Evolutionary conservation across 345 rosid species (phyloP), one percentile per base, ranked within the genome.

Genomic region (Hibiscus trionum): DNA sequence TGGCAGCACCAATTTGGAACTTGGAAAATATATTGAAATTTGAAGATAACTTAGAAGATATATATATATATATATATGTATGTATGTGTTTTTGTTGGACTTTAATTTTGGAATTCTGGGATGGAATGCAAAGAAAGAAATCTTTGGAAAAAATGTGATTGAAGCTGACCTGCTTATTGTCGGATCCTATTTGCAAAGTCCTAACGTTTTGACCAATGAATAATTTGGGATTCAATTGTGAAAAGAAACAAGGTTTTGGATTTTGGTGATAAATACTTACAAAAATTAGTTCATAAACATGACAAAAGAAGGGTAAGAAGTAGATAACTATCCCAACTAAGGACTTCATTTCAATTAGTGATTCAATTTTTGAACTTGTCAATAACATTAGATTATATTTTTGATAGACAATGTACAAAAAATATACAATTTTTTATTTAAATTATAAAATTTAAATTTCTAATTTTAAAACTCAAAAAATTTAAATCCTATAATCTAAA

Each of bases 91-190:
- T n/a, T 37, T 37, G 50, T 63, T 44, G 70, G 55, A 26, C 55
- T 66, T 44, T 12, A 66, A 66, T 63, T 63, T 62, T 63, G 50
- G 50, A 63, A 37, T 46, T n/a, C 9, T 39, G 15, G 67, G 7
- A 10, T 58, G 63, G 63, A 11, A 26, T 58, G 62, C 35, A 26
- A 11, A 26, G 35, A 4, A 58, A 26, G n/a, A 58, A 60, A 29
- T 60, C 37, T 7, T 60, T 31, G 19, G 17, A 60, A 14, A 53
- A 53, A 17, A 5, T 52, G 17, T 4, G 12, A 37, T 39, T 64
- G 31, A 64, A 42, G 69, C 52, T 42, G 69, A 64, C 69, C 52
- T 17, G 49, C 17, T 19, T 65, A 37, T 42, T 65, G 69, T 65
- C 31, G 11, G 31, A 21, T 37, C 11, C 14, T 4, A 37, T 12